Base-by-base conservation (phyloP, 2,329 filamentous ascomycete species). In the Trichoderma atroviride region DNA sequence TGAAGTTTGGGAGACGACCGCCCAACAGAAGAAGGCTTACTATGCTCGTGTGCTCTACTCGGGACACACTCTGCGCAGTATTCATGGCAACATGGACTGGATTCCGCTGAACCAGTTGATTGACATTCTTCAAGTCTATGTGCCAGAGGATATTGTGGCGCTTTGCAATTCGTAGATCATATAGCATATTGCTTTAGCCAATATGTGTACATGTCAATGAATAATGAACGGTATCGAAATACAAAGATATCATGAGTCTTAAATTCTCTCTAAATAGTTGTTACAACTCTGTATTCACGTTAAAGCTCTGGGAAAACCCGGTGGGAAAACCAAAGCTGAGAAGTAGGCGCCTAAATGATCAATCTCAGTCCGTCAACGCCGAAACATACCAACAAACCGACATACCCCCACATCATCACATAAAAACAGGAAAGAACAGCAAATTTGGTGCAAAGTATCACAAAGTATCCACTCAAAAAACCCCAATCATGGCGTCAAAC, bases 31-130 rank as follows among this genome's bases (percentile, higher is more conserved):
- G 29, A 68, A 47, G 55, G 56, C 24, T 10, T 53, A 68, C 7
- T 68, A 68, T 2, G 56, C 64, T 53, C 64, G 64, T 19, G 64
- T 68, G 47, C 40, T 68, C 0, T 68, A 68, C 56, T 68, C 64
- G 11, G 64, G 64, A 22, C 64, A 68, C 56, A 37, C n/a, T 10
- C 43, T 68, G 31, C 64, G 56, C 22, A 68, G 55, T 29, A 68
- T 68, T 60, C 64, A 68, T 10, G 56, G 64, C 2, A 53, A 4
- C 64, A 10, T 68, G 22, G 55, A 60, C 24, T 68, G 64, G 64
- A 31, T 68, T 22, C 64, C 64, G 22, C 19, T 68, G 40, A 53
- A 7, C 22, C 16, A 60, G 47, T 3, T 68, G n/a, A 68, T 68
- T 53, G 43, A 60, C 31, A 68, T 68, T 31, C 64, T 68, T 29